Base-by-base conservation (phyloP, 1,284 basidiomycete species). In the Earliella scabrosa region DNA sequence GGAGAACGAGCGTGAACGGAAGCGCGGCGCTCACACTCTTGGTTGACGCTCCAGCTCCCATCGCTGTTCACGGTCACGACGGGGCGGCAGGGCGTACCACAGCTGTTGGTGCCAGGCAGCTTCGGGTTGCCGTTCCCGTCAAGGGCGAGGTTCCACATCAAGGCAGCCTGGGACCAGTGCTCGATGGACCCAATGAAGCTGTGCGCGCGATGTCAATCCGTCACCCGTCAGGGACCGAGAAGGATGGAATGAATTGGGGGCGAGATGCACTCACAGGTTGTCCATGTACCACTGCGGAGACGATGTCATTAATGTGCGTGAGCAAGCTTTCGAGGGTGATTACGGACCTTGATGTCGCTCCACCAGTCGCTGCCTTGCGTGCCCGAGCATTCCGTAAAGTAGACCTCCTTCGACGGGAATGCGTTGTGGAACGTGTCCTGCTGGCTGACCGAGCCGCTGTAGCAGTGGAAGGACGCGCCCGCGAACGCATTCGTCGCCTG, bases 71-170 rank as follows among this genome's bases (percentile, higher is more conserved):
- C 77, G n/a, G 82, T 82, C 5, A 81, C 85, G 11, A 91, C 77
- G 4, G 81, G 81, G 6, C 88, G 78, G 67, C 88, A 91, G 9
- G 85, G 84, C 14, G 75, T 79, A 3, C 76, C 75, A 58, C 87
- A 90, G 59, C 85, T 88, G 50, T 75, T 75, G 2, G 85, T 82
- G 1, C 86, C 83, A 0, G 88, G 86, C 2, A 87, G 75, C 63
- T 81, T 81, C 2, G 88, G 88, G 20, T 81, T 72, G 0, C 89
- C 87, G 24, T 72, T 79, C 0, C 80, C 74, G 54, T 88, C 84
- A 9, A 87, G 74, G 3, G 85, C 88, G 45, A 89, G 71, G 63
- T 88, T 88, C 87, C 61, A 63, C 85, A 88, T 87, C 23, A 88
- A 69, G 0, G 74, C 87, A 23, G 77, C 67, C 44, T 76, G 77